Evolutionary conservation across 495 filamentous ascomycete species (phyloP), one percentile per base, ranked within the genome.

Genomic region (Penicillium arizonense): DNA sequence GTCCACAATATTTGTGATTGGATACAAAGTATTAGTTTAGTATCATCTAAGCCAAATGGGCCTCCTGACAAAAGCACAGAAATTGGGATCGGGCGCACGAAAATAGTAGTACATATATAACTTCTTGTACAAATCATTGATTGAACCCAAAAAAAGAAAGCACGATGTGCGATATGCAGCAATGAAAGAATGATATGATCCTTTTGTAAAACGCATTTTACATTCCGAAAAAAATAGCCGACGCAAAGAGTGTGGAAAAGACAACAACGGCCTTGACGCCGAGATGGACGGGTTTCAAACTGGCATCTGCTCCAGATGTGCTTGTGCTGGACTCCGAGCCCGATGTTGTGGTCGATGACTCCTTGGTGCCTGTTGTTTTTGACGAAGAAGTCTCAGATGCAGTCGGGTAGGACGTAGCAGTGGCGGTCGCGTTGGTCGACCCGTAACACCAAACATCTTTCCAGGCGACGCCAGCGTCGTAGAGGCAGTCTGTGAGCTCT

Each of bases 391-490:
- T 47, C 28, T 34, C 44, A 32, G 32, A 21, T 37, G 33, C 21
- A 41, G 50, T 53, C n/a, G 50, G 50, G n/a, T 53, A 53, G 1
- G 42, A 46, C 0, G 50, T 47, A 20, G 34, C 77, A 67, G 72
- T 37, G 39, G 55, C 50, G 65, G 76, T 48, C 30, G 69, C 8
- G 65, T 74, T 52, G 16, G 51, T 26, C 8, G 12, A 30, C 9
- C 48, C 52, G 56, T 61, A 56, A 50, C 68, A 47, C 54, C 66
- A 55, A 24, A 67, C 55, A 64, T 69, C 56, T 55, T 58, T 28
- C 69, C 69, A 47, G n/a, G 64, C 13, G 50, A 71, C 50, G 43
- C 63, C 52, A 41, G 67, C 59, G 43, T 64, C 39, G 41, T 61
- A 60, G 13, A 64, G 57, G 44, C 61, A 61, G 34, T 64, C 47